Evolutionary conservation across 1,284 basidiomycete species (phyloP), one percentile per base, ranked within the genome.

Genomic region (Xerocomus amazonicus): DNA sequence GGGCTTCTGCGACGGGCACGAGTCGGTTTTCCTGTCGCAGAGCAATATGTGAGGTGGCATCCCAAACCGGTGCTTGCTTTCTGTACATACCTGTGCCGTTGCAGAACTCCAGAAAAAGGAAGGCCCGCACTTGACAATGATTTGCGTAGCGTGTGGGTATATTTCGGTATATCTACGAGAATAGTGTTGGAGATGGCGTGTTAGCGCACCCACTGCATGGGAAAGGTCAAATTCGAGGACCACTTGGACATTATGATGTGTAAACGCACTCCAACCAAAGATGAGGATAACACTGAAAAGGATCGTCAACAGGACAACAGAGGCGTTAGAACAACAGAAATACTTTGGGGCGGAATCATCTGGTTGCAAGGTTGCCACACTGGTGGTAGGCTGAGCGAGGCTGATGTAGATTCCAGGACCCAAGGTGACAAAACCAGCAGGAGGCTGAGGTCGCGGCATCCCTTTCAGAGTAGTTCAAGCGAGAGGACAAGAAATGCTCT

Each of bases 141-240:
- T 66, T 52, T 78, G 73, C 0, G 72, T 73, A 0, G 78, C 73
- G 10, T 62, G 54, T 3, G 80, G 81, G 58, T 77, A 82, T 12
- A 77, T 48, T 48, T 73, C 62, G 10, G 63, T 58, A 49, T 83
- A 80, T 14, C 65, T 61, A 17, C 63, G 63, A 8, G 72, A 70
- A 59, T 82, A 83, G 51, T 79, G 79, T 54, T 71, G 64, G 5
- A 83, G 54, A 64, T 80, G 78, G 4, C 71, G 57, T 7, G 78
- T 66, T 40, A 68, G 63, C 1, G 77, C 80, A 26, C 73, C 74
- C 77, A 81, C 80, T 81, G 16, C 6, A 23, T 2, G 9, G 3
- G 13, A 28, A 27, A 0, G 17, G 41, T 51, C 39, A 48, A 9
- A 51, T 40, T 23, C 19, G 19, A 10, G 42, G 19, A 23, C 31